Evolutionary conservation across 148 eudicot species (phyloP).

Genomic region (Vaccinium myrtillus): DNA sequence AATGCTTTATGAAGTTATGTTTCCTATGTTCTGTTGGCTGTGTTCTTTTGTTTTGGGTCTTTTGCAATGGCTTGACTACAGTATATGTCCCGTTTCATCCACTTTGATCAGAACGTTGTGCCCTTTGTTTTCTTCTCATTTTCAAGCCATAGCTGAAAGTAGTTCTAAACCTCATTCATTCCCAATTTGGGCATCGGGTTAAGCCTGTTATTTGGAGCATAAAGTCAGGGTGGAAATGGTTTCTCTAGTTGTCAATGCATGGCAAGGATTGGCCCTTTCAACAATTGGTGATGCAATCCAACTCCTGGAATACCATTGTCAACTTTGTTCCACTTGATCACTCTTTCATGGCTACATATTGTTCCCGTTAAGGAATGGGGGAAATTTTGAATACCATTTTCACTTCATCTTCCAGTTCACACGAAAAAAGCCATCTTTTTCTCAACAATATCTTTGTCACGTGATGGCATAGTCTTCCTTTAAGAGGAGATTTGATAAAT

Average conservation of each 20-base stretch:
- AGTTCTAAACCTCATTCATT: not conserved
- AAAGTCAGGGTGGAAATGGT: not conserved
- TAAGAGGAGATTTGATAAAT: too few relatives aligned
- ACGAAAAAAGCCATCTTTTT: too few relatives aligned
- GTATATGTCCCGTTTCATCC: not conserved
- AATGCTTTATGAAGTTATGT: not conserved
- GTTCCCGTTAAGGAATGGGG: too few relatives aligned
- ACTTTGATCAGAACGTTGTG: not conserved
- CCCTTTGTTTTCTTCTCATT: too few relatives aligned
- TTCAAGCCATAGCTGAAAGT: not conserved
- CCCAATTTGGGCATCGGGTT: not conserved
- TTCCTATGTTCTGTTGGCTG: not conserved
- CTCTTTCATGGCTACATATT: too few relatives aligned
- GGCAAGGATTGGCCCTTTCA: not conserved
- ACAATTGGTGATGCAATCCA: not conserved
- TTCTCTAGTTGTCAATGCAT: not conserved
- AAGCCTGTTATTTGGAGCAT: not conserved
- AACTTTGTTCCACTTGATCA: too few relatives aligned
- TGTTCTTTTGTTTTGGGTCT: not conserved
- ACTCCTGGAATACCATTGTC: not conserved
- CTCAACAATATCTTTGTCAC: too few relatives aligned
- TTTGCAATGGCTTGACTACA: not conserved
- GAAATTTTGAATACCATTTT: too few relatives aligned
- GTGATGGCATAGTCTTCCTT: too few relatives aligned
- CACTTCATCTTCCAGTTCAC: too few relatives aligned